These are phyloP conservation scores for Ceratocystis cacaofunesta DNA, from an alignment of 2,329 filamentous ascomycete species.

Conservation along the genomic window DNA sequence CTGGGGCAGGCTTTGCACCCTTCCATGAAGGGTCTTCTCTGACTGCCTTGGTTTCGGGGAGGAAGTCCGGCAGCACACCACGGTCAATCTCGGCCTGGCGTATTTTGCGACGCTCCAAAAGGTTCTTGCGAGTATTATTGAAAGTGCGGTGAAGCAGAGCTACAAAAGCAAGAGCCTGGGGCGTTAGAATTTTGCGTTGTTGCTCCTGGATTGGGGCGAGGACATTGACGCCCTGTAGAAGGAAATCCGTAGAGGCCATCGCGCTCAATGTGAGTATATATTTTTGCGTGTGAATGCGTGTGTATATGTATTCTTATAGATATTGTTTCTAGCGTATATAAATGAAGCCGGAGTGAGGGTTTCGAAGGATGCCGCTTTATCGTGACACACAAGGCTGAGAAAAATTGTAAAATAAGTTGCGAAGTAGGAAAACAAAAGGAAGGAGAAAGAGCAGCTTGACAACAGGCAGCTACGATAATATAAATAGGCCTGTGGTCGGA, in stretches of 20 bases:
- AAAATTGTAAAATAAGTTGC: neutral
- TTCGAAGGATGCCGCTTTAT: neutral
- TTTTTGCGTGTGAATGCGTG: slow-evolving; percentile 18
- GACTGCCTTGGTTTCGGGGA: slow-evolving; percentile 89
- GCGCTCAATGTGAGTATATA: neutral
- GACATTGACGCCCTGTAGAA: slow-evolving; percentile 79
- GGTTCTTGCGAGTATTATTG: slow-evolving; percentile 72
- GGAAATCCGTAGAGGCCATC: slow-evolving; percentile 57
- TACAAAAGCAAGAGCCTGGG: slow-evolving; percentile 79
- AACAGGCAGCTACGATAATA: neutral
- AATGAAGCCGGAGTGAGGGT: neutral
- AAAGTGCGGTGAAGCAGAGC: slow-evolving; percentile 90
- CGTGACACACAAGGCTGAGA: neutral
- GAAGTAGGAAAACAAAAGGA: neutral
- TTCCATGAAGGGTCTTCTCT: slow-evolving; percentile 90
- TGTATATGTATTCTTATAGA: no score
- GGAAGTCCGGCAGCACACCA: slow-evolving; percentile 78
- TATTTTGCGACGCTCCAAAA: slow-evolving; percentile 71
- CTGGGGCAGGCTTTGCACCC: slow-evolving; percentile 79
- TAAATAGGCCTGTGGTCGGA: slow-evolving; percentile 1
- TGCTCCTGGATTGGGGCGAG: slow-evolving; percentile 63
- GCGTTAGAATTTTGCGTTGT: slow-evolving; percentile 81
- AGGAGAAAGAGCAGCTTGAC: neutral
- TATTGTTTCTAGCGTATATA: neutral
- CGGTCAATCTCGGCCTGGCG: slow-evolving; percentile 90